phyloP scores from a whole-genome alignment of 2,329 filamentous ascomycete genomes.

The Huntiella decipiens region DNA sequence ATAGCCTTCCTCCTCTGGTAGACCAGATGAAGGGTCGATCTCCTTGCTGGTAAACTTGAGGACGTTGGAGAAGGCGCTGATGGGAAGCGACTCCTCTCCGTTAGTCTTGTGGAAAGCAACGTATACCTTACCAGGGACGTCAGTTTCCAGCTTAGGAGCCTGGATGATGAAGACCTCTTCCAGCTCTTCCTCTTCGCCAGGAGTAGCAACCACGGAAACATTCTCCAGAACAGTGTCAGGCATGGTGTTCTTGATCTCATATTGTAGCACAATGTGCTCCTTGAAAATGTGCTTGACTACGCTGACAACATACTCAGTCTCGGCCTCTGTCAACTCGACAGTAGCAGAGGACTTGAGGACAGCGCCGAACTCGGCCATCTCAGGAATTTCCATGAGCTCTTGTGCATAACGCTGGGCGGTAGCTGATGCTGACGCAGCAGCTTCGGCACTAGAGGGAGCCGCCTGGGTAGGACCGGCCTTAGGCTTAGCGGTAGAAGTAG shows the following conservation, averaged over 20 bases:
- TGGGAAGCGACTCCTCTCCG: constrained; percentile 58
- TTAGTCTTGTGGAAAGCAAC: constrained; percentile 77
- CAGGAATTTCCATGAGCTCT: constrained; percentile 72
- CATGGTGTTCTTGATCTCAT: constrained; percentile 93
- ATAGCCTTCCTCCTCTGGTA: constrained; percentile 81
- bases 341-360: constrained; percentile 79
- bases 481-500: constrained; percentile 83
- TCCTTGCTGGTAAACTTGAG: constrained; percentile 97
- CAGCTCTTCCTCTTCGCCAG: constrained; percentile 60
- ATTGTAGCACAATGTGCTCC: constrained; percentile 87
- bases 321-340: constrained; percentile 84
- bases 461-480: constrained; percentile 54
- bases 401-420: constrained; percentile 76
- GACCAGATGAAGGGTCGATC: constrained; percentile 82
- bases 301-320: constrained; percentile 90
- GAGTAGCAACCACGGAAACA: constrained; percentile 64
- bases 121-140: constrained; percentile 84
- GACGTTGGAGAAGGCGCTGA: constrained; percentile 71
- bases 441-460: constrained; percentile 49
- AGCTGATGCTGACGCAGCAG: constrained; percentile 56
- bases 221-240: constrained; percentile 80
- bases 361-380: constrained; percentile 73
- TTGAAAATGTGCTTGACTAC: constrained; percentile 97
- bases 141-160: constrained; percentile 59
- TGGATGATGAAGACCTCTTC: constrained; percentile 92